Evolutionary conservation across 495 filamentous ascomycete species (phyloP), one percentile per base, ranked within the genome.

Genomic region (Pyronema domesticum): DNA sequence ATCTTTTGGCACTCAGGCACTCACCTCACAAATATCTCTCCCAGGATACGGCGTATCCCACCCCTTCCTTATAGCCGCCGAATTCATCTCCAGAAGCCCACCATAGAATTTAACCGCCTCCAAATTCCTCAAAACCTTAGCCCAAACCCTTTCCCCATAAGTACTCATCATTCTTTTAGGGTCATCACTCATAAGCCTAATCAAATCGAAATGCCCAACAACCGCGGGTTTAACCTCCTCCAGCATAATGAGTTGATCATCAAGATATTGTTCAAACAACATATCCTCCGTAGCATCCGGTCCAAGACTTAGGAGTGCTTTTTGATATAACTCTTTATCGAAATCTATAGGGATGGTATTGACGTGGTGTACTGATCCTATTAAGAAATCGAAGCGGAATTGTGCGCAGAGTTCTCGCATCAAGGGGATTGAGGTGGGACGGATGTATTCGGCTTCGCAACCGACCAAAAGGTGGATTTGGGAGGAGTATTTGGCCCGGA

Each of bases 131-230:
- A 74, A 53, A 1, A 89, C 74, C 63, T 71, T 76, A 57, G 72
- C 65, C 89, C 89, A 94, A 3, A 95, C 85, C 0, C 68, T 70
- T 6, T 68, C 69, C 0, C 57, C 56, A 65, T 72, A 76, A 37
- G 55, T 54, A 54, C 57, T 71, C 48, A 89, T 71, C 52, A 75
- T 75, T 43, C 73, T 64, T 15, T 35, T n/a, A 56, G 79, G 73
- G 5, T 79, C 79, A 30, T 83, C 73, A 58, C 80, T 75, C 64
- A 85, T 76, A 58, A 98, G 68, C 37, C 89, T 70, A 55, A 96
- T 85, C 35, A 98, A 71, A 70, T 98, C 91, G 68, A 95, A 93
- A 68, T 98, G 91, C 9, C 87, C 91, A 14, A 98, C 81, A 13
- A 96, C 76, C 8, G 77, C 76, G 37, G 93, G 93, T 64, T 72